Conservation (phyloP, 371 early-diverging fungal genomes). For the Globomyces sp. region DNA sequence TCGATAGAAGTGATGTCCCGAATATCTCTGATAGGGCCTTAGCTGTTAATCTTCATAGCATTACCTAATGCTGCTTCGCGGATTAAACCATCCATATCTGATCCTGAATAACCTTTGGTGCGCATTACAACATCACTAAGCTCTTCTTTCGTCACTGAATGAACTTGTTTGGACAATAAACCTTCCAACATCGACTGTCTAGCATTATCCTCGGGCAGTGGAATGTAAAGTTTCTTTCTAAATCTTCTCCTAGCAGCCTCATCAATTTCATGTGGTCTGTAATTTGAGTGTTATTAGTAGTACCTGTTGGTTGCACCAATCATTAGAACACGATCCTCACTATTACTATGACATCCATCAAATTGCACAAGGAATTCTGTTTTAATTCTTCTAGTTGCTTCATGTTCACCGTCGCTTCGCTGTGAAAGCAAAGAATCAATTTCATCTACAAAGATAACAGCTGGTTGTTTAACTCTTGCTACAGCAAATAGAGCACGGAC, state of each 20-base stretch:
- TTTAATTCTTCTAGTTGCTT: slow-evolving; percentile 85
- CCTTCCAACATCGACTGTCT: slow-evolving; percentile 65
- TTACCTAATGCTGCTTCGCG: slow-evolving; percentile 67
- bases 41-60: too few relatives aligned
- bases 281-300: slow-evolving; percentile 15
- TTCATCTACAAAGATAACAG: slow-evolving; percentile 82
- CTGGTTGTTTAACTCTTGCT: slow-evolving; percentile 82
- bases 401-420: slow-evolving; percentile 87
- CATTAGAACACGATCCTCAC: slow-evolving; percentile 76
- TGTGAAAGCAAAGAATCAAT: slow-evolving; percentile 92
- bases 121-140: slow-evolving; percentile 53
- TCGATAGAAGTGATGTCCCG: slow-evolving; percentile 50
- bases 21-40: slow-evolving; percentile 61
- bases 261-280: slow-evolving; percentile 84
- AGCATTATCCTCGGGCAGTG: slow-evolving; percentile 77
- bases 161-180: slow-evolving; percentile 56
- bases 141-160: slow-evolving; percentile 60
- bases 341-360: slow-evolving; percentile 74
- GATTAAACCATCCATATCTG: slow-evolving; percentile 90
- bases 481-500: slow-evolving; percentile 87
- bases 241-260: slow-evolving; percentile 79
- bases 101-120: slow-evolving; percentile 81
- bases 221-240: slow-evolving; percentile 76
- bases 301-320: slow-evolving; percentile 71
- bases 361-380: slow-evolving; percentile 81